These are phyloP conservation scores for Scheffersomyces illinoinensis DNA, from an alignment of 1,139 yeast genomes.

Conservation along the genomic window DNA sequence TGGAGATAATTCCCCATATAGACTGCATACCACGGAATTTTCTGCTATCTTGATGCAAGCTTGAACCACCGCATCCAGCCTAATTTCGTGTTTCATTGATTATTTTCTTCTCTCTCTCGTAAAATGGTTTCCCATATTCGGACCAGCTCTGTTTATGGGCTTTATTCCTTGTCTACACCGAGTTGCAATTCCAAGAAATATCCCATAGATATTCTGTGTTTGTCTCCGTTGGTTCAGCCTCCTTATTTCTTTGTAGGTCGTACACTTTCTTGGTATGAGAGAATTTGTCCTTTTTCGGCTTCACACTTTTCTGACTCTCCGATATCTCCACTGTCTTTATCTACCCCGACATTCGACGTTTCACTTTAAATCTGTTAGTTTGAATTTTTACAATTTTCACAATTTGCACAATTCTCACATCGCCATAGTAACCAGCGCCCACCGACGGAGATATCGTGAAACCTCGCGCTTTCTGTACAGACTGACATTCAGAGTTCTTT, in stretches of 20 bases:
- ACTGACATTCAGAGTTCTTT: neutral
- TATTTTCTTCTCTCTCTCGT: neutral
- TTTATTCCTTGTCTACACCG: neutral
- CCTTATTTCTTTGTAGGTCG: neutral
- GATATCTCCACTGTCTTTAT: neutral
- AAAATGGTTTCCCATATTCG: neutral
- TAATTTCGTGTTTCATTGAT: neutral
- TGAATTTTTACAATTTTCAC: neutral
- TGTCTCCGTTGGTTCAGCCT: neutral
- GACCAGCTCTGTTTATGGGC: neutral
- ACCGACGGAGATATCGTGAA: neutral
- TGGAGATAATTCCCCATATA: neutral
- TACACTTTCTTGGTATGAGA: neutral
- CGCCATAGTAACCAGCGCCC: neutral
- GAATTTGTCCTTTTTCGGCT: neutral
- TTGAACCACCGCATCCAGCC: neutral
- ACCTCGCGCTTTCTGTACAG: neutral
- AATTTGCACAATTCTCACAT: neutral
- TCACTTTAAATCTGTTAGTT: neutral
- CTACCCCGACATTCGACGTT: neutral
- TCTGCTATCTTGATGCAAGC: neutral
- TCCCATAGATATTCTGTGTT: too few species aligned
- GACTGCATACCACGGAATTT: neutral
- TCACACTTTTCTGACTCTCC: neutral
- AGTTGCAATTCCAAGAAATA: neutral